These are phyloP conservation scores for Iberis pinnata DNA, from an alignment of 345 rosid genomes.

Conservation along the genomic window DNA sequence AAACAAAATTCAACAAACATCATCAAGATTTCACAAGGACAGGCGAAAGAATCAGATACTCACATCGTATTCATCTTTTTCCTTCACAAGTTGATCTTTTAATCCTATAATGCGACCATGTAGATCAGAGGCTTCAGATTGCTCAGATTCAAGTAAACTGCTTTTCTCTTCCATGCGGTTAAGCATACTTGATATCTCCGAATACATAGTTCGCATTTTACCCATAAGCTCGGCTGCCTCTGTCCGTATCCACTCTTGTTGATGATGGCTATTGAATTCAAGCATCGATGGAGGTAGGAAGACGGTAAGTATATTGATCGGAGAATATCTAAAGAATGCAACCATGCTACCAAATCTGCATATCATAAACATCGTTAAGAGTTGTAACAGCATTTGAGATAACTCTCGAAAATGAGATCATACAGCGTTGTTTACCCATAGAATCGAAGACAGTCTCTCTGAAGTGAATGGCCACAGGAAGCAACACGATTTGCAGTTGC, in stretches of 20 bases:
- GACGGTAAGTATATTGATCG: conserved; percentile 77
- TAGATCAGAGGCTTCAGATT: conserved; percentile 38
- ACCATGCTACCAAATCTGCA: conserved; percentile 92
- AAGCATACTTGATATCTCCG: conserved; percentile 55
- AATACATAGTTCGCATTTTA: conserved; percentile 53
- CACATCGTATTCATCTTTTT: conserved; percentile 63
- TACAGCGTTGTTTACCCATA: conserved; percentile 58
- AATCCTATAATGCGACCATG: conserved; percentile 46
- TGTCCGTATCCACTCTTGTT: conserved; percentile 67
- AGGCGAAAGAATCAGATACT: conserved; percentile 25
- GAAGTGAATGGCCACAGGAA: conserved; percentile 96
- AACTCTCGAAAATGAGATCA: neutral
- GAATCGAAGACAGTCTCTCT: conserved; percentile 92
- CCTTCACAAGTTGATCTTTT: conserved; percentile 56
- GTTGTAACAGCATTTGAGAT: conserved; percentile 1
- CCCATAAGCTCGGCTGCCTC: conserved; percentile 73
- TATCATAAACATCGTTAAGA: conserved; percentile 2
- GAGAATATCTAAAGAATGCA: conserved; percentile 94
- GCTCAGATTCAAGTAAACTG: conserved; percentile 40
- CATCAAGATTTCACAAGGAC: conserved; percentile 4
- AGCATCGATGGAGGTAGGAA: conserved; percentile 69
- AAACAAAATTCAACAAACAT: conserved; percentile 6
- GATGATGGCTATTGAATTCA: conserved; percentile 53
- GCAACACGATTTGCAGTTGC: conserved; percentile 98
- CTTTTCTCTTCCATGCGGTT: conserved; percentile 53